phyloP scores from a whole-genome alignment of 2,329 filamentous ascomycete species.

The Dactylellina drechsleri region DNA sequence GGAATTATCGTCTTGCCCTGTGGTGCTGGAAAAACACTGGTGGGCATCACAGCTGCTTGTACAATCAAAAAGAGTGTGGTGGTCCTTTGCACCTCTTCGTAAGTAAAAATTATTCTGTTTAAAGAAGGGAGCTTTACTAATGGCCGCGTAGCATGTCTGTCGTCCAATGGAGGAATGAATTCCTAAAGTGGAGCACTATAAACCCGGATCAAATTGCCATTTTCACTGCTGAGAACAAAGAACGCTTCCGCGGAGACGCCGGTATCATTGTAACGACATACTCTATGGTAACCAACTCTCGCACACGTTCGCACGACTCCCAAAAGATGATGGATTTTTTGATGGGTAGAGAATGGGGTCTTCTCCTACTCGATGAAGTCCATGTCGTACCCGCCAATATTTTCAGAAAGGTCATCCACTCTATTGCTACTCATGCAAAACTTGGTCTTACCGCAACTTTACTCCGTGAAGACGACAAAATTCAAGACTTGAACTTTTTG shows the following conservation, averaged over 20 bases:
- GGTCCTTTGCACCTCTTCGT: slow-evolving; percentile 89
- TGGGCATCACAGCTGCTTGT: slow-evolving; percentile 97
- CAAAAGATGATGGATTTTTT: slow-evolving; percentile 98
- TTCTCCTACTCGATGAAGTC: slow-evolving; percentile 97
- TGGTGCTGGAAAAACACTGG: slow-evolving; percentile 94
- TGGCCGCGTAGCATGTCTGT: slow-evolving; percentile 76
- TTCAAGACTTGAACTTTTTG: slow-evolving; percentile 94
- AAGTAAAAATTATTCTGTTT: not conserved
- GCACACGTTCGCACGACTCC: slow-evolving; percentile 87
- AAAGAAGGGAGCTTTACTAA: slow-evolving; percentile 5
- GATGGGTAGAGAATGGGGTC: slow-evolving; percentile 87
- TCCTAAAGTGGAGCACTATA: slow-evolving; percentile 99
- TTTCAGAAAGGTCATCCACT: slow-evolving; percentile 91
- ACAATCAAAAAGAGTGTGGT: slow-evolving; percentile 97
- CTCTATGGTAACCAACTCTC: slow-evolving; percentile 95
- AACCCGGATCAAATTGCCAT: slow-evolving; percentile 91
- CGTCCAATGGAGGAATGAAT: slow-evolving; percentile 95
- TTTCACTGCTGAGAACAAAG: slow-evolving; percentile 94
- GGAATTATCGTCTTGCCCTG: slow-evolving; percentile 97
- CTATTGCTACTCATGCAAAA: slow-evolving; percentile 94
- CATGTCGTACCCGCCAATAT: slow-evolving; percentile 97
- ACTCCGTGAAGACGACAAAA: slow-evolving; percentile 97
- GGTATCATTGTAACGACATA: slow-evolving; percentile 98
- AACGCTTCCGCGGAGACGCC: slow-evolving; percentile 83
- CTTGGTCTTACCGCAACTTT: slow-evolving; percentile 92